Conservation (phyloP, 768 basidiomycete genomes). For the Leccinum imitatum region DNA sequence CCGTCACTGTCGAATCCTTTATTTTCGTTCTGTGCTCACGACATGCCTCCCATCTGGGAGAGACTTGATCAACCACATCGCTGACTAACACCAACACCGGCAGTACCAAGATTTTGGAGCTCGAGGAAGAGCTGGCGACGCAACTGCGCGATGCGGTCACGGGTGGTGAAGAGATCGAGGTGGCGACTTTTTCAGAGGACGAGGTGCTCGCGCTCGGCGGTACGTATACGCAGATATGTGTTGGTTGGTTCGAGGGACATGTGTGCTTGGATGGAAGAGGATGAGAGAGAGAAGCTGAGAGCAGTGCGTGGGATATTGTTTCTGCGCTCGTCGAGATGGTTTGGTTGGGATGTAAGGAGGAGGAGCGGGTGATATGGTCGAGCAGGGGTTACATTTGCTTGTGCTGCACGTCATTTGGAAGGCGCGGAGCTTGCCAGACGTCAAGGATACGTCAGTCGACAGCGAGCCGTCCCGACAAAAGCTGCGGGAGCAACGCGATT, state of each 20-base stretch:
- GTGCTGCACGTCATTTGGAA: conserved; percentile 86
- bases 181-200: conserved; percentile 81
- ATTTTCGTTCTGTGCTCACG: too few relatives aligned
- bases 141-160: conserved; percentile 77
- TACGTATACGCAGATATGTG: conserved; percentile 66
- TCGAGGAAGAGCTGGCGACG: conserved; percentile 82
- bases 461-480: conserved; percentile 53
- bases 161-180: conserved; percentile 81
- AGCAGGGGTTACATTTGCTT: conserved; percentile 75
- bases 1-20: too few relatives aligned
- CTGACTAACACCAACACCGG: too few relatives aligned
- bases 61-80: too few relatives aligned
- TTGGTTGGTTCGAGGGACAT: conserved; percentile 72
- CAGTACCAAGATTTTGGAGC: conserved; percentile 79
- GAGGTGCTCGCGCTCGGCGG: conserved; percentile 71
- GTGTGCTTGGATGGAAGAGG: conserved; percentile 81
- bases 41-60: too few relatives aligned
- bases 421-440: conserved; percentile 53
- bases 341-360: conserved; percentile 85
- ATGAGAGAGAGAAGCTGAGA: conserved; percentile 83
- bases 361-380: conserved; percentile 92
- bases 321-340: conserved; percentile 83
- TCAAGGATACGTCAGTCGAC: conserved; percentile 54
- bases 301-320: conserved; percentile 86
- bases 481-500: conserved; percentile 64